phyloP scores from a whole-genome alignment of 2,329 filamentous ascomycete genomes.

The Cladosporium sp. region DNA sequence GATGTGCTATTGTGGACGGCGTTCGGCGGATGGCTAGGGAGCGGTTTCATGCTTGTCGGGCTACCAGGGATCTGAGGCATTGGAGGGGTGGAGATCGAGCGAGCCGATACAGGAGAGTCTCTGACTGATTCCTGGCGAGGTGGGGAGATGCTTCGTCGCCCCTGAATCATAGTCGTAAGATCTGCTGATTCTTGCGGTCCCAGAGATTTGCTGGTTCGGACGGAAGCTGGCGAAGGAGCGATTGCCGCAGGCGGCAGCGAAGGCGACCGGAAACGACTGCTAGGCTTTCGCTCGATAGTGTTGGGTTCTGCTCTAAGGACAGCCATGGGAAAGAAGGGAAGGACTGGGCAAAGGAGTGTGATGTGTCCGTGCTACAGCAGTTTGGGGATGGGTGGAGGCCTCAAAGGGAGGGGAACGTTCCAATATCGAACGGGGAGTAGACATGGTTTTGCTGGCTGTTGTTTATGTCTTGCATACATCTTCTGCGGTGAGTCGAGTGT shows the following conservation, averaged over 20 bases:
- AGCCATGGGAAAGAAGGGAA: neutral
- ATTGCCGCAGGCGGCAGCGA: neutral
- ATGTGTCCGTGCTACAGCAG: conserved; percentile 3
- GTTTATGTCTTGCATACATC: conserved; percentile 5
- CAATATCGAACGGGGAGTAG: conserved; percentile 1
- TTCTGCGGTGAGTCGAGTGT: neutral
- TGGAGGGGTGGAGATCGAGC: conserved; percentile 1
- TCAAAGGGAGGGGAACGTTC: neutral
- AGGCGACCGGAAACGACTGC: conserved; percentile 7
- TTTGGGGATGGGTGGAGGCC: neutral
- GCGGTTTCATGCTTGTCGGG: conserved; percentile 8
- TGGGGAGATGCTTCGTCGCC: neutral
- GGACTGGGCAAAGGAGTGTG: neutral
- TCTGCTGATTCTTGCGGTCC: neutral
- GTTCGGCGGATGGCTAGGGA: neutral
- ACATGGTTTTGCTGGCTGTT: conserved; percentile 8
- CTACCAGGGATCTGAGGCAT: conserved; percentile 5
- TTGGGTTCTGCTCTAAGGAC: neutral
- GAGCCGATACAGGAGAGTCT: conserved; percentile 6
- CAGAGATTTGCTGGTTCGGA: neutral
- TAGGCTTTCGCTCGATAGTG: neutral
- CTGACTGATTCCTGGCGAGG: neutral
- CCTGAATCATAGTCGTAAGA: neutral
- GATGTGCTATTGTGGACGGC: neutral
- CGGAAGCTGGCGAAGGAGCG: conserved; percentile 2